A percentile compares a stretch with the other conserved stretches of the same genome.
Conservation (phyloP, 2,329 filamentous ascomycete genomes). For the Colletotrichum chrysophilum region DNA sequence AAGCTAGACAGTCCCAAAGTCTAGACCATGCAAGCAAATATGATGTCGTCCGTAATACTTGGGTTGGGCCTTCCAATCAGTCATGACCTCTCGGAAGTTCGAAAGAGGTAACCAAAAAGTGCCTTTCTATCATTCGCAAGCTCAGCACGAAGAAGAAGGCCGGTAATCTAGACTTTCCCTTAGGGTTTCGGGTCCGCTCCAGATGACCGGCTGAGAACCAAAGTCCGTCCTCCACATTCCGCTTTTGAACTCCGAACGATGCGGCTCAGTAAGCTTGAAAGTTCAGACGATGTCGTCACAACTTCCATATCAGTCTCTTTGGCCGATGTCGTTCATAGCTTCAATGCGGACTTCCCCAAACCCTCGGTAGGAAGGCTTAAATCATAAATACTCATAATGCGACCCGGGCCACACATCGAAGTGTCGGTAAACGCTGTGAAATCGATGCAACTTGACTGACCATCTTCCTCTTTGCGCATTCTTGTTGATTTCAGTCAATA, state of each 20-base stretch:
- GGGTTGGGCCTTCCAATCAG: background rate
- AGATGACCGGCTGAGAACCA: background rate
- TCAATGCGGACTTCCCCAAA: background rate
- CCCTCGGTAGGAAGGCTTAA: background rate
- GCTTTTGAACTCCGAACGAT: background rate
- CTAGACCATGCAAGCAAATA: background rate
- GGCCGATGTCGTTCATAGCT: background rate
- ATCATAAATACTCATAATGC: background rate
- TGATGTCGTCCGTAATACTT: background rate
- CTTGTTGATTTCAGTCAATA: background rate
- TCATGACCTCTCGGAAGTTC: background rate
- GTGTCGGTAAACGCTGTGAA: rapidly evolving
- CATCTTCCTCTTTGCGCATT: background rate
- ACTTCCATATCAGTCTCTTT: background rate
- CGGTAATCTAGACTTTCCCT: background rate
- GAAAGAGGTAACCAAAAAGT: background rate
- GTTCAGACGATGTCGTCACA: background rate
- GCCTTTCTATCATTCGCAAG: background rate
- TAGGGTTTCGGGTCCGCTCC: background rate
- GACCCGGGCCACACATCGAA: rapidly evolving
- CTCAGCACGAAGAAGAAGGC: background rate
- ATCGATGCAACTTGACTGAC: background rate
- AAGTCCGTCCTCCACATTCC: background rate
- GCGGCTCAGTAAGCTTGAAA: background rate
- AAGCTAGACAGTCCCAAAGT: background rate